A percentile compares a stretch with the other conserved stretches of the same genome.
phyloP scores from a whole-genome alignment of 169 alveolate species.

The Eimeria sp. region DNA sequence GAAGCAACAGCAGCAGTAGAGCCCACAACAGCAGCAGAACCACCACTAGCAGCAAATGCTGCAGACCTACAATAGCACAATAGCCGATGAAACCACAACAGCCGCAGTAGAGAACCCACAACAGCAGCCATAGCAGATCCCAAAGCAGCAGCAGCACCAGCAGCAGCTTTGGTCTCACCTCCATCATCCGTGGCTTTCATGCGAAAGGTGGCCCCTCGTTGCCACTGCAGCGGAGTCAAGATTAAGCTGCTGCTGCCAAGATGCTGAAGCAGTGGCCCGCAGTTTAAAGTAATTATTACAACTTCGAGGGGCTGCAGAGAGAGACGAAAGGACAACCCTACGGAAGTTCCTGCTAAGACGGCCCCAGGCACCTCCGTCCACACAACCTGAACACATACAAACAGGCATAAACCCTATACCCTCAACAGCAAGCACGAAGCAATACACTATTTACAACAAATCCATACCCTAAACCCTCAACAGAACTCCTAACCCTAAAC shows the following conservation, averaged over 20 bases:
- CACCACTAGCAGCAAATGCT: not conserved
- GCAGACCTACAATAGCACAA: no score
- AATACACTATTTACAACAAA: no score
- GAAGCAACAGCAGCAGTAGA: not conserved
- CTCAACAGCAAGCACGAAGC: no score
- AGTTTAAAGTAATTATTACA: not conserved
- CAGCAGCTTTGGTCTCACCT: not conserved
- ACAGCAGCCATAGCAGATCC: not conserved
- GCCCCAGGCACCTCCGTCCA: constrained; percentile 27
- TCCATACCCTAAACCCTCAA: not conserved
- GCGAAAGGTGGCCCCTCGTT: constrained; percentile 5
- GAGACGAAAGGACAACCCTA: not conserved
- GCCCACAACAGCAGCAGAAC: not conserved
- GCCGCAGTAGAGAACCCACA: not conserved
- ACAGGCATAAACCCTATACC: not conserved
- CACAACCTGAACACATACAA: not conserved
- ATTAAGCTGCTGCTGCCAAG: not conserved
- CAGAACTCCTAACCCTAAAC: constrained; percentile 12
- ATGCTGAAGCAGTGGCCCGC: constrained; percentile 26
- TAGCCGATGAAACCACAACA: not conserved
- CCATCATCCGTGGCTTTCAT: constrained; percentile 25
- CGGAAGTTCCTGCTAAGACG: not conserved
- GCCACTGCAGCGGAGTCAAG: constrained; percentile 51
- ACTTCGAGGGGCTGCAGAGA: constrained; percentile 17
- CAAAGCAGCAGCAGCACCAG: not conserved